Conservation (phyloP, 208 protist genomes). For the Acanthamoeba healyi region DNA sequence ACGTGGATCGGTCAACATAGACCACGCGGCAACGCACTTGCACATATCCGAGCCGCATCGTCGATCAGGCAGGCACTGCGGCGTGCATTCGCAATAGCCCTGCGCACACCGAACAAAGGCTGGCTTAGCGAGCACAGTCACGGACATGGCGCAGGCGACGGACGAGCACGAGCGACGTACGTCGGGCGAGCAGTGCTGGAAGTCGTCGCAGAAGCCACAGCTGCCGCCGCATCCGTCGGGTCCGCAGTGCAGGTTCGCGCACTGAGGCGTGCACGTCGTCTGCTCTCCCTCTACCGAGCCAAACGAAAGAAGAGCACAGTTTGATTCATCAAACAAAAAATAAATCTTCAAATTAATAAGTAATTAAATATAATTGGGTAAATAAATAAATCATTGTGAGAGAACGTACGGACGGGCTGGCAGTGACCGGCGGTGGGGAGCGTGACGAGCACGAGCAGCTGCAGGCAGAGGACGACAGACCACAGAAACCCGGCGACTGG, state of each 20-base stretch:
- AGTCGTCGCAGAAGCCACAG: slow-evolving; percentile 63
- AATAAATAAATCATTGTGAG: too few relatives aligned
- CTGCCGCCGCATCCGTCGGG: slow-evolving; percentile 55
- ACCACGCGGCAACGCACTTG: background rate
- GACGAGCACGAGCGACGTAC: background rate
- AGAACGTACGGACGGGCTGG: too few relatives aligned
- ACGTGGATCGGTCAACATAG: too few relatives aligned
- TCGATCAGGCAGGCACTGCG: slow-evolving; percentile 63
- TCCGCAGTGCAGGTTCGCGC: slow-evolving; percentile 39
- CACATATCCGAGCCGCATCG: slow-evolving; percentile 45
- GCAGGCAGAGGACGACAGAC: too few relatives aligned
- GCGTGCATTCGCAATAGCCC: slow-evolving; percentile 63
- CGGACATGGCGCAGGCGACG: background rate
- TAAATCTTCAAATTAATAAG: too few relatives aligned
- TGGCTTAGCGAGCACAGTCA: too few relatives aligned
- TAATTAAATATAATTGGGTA: too few relatives aligned
- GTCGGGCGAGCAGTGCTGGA: slow-evolving; percentile 68
- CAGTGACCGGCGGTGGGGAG: too few relatives aligned
- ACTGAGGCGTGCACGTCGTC: background rate
- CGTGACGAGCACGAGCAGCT: too few relatives aligned
- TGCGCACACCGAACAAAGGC: background rate
- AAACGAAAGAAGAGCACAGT: too few relatives aligned
- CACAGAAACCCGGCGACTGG: too few relatives aligned
- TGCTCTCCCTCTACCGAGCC: background rate
- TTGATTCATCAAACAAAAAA: too few relatives aligned